Percentiles rank a stretch among this genome's conserved stretches.
phyloP scores from a whole-genome alignment of 1,139 yeast species.

The Kurtzmaniella quercitrusa region DNA sequence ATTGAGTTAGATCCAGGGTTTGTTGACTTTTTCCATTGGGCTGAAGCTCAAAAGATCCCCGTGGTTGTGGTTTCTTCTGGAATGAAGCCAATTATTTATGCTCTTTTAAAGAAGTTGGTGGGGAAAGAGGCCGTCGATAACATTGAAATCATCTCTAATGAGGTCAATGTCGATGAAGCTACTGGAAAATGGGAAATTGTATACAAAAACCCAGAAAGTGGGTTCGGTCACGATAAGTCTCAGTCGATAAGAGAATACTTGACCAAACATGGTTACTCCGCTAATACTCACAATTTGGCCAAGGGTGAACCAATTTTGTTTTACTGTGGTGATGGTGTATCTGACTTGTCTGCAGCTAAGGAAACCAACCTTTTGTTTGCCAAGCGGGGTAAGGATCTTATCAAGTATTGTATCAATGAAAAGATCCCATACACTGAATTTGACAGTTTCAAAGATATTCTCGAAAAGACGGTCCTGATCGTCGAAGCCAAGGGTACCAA shows the following conservation, averaged over 20 bases:
- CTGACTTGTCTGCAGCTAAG: conserved; percentile 91
- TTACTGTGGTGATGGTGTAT: conserved; percentile 97
- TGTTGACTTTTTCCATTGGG: conserved; percentile 76
- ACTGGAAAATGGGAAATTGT: conserved; percentile 70
- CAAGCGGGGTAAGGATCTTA: conserved; percentile 85
- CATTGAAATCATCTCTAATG: conserved; percentile 81
- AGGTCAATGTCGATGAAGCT: conserved; percentile 53
- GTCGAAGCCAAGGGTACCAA: conserved; percentile 24
- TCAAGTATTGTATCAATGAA: conserved; percentile 77
- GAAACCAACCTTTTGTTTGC: conserved; percentile 94
- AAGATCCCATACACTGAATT: conserved; percentile 83
- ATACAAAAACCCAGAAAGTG: conserved; percentile 74
- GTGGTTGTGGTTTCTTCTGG: conserved; percentile 83
- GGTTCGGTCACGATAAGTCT: conserved; percentile 94
- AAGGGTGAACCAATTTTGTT: conserved; percentile 54
- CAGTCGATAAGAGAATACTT: conserved; percentile 70
- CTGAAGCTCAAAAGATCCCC: conserved; percentile 66
- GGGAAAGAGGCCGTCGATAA: conserved; percentile 71
- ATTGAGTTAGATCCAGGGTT: conserved; percentile 89
- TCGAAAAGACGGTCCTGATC: conserved; percentile 41
- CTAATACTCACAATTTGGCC: conserved; percentile 11
- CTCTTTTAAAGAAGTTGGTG: conserved; percentile 66
- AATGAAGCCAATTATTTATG: conserved; percentile 86
- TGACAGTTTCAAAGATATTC: conserved; percentile 69
- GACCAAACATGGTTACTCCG: conserved; percentile 34